Base-by-base conservation (phyloP, 139 green algal genomes). In the Tetradesmus obliquus region DNA sequence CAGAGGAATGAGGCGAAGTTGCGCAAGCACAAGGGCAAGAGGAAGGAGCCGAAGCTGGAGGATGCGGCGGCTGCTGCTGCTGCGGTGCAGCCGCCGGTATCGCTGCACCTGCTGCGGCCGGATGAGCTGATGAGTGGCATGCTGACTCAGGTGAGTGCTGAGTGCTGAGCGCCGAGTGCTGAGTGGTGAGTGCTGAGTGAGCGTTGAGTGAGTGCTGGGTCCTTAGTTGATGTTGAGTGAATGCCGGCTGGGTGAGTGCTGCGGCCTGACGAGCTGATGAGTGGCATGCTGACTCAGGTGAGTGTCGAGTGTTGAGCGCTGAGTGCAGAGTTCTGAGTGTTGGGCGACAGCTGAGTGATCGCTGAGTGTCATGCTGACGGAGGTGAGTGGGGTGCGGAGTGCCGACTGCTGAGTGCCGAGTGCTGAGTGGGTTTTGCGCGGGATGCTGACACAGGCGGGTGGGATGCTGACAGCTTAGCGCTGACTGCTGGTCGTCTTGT, bases 261-360 rank as follows among this genome's bases (percentile, higher is more conserved):
- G 24, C 88, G 86, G 10, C 53, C 89, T 17, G 86, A 93, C 55
- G 89, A 94, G 66, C 57, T 94, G 24, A 85, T 93, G 86, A 82
- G 79, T 22, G 92, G 92, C 1, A 90, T 93, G 79, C 55, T 94
- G 24, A 93, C 92, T 22, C 92, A 94, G 92, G 92, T 91, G 58
- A 1, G 88, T 19, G 72, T 45, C 32, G 32, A 45, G 32, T 45
- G 32, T 45, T 45, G 32, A 45, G 32, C 32, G 32, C 32, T 45
- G 32, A 45, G 32, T 45, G 32, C 32, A 45, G 32, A 45, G 32
- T 45, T 45, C 32, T 45, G 32, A 45, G 32, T 45, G 32, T 45
- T 45, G 32, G 32, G 32, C 32, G 32, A 45, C 32, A 45, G 32
- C 32, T 45, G 32, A 45, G 32, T 45, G 32, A 45, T 45, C 32